A percentile compares a stretch with the other conserved stretches of the same genome.
These are phyloP conservation scores for Suillus alpinus DNA, from an alignment of 768 basidiomycete genomes.

Conservation along the genomic window DNA sequence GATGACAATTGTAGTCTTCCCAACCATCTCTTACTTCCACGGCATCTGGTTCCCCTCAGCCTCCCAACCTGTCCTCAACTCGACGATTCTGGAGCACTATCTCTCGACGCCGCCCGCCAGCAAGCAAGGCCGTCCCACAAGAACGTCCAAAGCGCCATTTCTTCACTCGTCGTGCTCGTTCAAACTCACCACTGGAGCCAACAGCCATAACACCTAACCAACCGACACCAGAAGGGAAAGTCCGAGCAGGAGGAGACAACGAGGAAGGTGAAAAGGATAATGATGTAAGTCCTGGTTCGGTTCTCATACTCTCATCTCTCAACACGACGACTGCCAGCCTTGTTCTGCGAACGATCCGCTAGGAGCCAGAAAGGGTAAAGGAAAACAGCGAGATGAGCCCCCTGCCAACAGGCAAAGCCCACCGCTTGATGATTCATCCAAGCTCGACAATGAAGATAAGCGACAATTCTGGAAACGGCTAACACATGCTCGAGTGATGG, in stretches of 20 bases:
- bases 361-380: too few species aligned
- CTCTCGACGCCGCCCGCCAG: neutral
- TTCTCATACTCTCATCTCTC: too few species aligned
- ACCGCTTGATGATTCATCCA: too few species aligned
- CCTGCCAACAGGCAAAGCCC: too few species aligned
- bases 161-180: neutral
- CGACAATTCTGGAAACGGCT: neutral
- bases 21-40: neutral
- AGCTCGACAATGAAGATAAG: neutral
- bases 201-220: neutral
- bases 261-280: too few species aligned
- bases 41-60: neutral
- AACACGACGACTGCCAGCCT: too few species aligned
- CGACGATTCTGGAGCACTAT: neutral
- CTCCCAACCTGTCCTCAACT: neutral
- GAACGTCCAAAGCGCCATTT: neutral
- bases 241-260: too few species aligned
- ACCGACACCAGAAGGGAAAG: neutral
- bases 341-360: too few species aligned
- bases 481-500: neutral
- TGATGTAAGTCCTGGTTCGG: too few species aligned
- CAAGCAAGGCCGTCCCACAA: neutral
- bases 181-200: neutral
- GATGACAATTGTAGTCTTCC: neutral
- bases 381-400: too few species aligned